Percentiles rank a stretch among this genome's conserved stretches.
phyloP scores from a whole-genome alignment of 2,329 filamentous ascomycete species.

The Pseudogymnoascus sp. region DNA sequence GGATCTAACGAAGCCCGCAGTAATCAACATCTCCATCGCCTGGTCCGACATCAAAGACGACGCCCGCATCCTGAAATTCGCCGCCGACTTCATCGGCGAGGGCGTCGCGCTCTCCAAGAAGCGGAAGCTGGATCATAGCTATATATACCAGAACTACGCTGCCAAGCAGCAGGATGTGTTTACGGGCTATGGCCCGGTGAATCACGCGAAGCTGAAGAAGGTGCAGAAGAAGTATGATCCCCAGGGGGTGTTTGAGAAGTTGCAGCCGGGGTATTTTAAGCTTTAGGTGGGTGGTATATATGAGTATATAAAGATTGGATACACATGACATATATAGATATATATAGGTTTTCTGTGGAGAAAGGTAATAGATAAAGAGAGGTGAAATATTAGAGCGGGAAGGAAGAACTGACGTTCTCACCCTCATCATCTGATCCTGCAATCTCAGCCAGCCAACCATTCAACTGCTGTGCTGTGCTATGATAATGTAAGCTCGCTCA shows the following conservation, averaged over 20 bases:
- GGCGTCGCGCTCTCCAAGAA: not conserved
- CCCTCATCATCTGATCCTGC: not conserved
- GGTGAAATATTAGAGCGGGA: not conserved
- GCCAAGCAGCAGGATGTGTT: conserved; percentile 30
- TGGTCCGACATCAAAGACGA: not conserved
- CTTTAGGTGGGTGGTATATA: not conserved
- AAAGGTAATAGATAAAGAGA: no score
- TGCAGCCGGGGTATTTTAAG: conserved; percentile 17
- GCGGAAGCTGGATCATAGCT: conserved; percentile 12
- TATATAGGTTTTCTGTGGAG: no score
- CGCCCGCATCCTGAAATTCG: not conserved
- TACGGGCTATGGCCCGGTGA: conserved; percentile 30
- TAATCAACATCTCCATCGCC: not conserved
- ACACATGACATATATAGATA: not conserved
- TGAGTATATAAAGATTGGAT: not conserved
- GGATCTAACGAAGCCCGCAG: not conserved
- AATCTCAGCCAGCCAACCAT: not conserved
- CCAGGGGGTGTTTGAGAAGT: conserved; percentile 22
- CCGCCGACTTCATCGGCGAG: not conserved
- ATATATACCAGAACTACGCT: conserved; percentile 34
- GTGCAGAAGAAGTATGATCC: conserved; percentile 25
- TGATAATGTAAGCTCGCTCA: not conserved
- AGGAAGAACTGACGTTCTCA: not conserved
- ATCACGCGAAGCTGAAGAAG: conserved; percentile 21
- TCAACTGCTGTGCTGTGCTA: not conserved